Evolutionary conservation across 1,284 basidiomycete genomes (phyloP), one percentile per base, ranked within the genome.

Genomic region (Stygiomarasmius scandens): DNA sequence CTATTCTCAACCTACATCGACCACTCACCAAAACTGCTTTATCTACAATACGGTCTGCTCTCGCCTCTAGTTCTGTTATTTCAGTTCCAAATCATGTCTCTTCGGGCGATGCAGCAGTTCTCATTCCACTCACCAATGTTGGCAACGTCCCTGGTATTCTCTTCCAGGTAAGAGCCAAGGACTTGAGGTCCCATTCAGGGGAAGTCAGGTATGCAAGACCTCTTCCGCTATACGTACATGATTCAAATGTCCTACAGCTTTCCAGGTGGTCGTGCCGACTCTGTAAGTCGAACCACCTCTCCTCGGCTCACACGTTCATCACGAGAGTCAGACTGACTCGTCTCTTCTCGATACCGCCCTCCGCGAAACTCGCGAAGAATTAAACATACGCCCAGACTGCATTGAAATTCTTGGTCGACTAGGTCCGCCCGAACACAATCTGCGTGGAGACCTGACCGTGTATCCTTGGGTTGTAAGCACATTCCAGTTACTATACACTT

Each of bases 391-490:
- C 25, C 77, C 83, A 6, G 66, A 70, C 24, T 81, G 83, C 61
- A 74, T 92, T 20, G 84, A 91, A 56, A 72, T 90, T 44, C 71
- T 92, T 0, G 90, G 90, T 12, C 70, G 77, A 53, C 72, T 91
- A 20, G 83, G 84, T 10, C 85, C 87, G 3, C 76, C 87, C 1
- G 82, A 89, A 66, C 66, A 75, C 22, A 89, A 85, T 56, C 73
- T 87, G 23, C 69, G 75, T 16, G 84, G 86, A 34, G 76, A 79
- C 54, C 71, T 89, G 68, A 71, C 79, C 14, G 90, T 92, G 1
- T 89, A 86, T 83, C 87, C 89, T 19, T 88, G 84, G 64, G 84
- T 92, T 45, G 90, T 91, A 69, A 72, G 86, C n/a, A n/a, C n/a
- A n/a, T n/a, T n/a, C n/a, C n/a, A n/a, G n/a, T n/a, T n/a, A n/a